Base-by-base conservation (phyloP, 164 flowering plant genomes). In the Houttuynia cordata region DNA sequence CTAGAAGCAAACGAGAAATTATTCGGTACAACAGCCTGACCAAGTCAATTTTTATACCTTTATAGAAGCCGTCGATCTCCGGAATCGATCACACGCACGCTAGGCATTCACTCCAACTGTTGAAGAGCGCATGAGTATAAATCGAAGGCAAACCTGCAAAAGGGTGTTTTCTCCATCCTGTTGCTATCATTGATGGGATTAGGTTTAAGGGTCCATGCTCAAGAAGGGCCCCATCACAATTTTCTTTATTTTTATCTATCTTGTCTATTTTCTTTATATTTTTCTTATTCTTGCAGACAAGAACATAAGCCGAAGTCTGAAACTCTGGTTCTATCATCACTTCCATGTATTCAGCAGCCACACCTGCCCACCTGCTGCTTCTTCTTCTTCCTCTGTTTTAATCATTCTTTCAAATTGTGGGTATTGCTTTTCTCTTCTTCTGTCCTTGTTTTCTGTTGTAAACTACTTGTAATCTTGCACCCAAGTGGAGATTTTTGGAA, bases 141-240 rank as follows among this genome's bases (percentile, higher is more conserved):
- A n/a, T n/a, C n/a, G n/a, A n/a, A n/a, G n/a, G n/a, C n/a, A 54
- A 24, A 23, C 24, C n/a, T 9, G 57, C 24, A n/a, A 30, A 23
- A 54, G 37, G 57, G 8, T 12, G 57, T 54, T 54, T n/a, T 52
- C 2, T 30, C 57, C 24, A 30, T 54, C 57, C 34, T 54, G 57
- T 54, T 23, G 17, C 17, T 54, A 9, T 23, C 34, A 14, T 54
- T 54, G 49, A n/a, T n/a, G 23, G 57, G 57, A 54, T 23, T 54
- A 24, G 57, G 57, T 54, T 9, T 54, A 23, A 0, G 30, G 17
- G 34, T 24, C 57, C 24, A 54, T 15, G 23, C 55, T n/a, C 22
- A 52, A 52, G n/a, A 52, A 23, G 55, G 9, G 55, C 23, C 55
- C 23, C 55, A n/a, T 10, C n/a, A 18, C 55, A 52, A 52, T 18